Evolutionary conservation across 495 filamentous ascomycete genomes (phyloP), one percentile per base, ranked within the genome.

Genomic region (Physcia stellaris): DNA sequence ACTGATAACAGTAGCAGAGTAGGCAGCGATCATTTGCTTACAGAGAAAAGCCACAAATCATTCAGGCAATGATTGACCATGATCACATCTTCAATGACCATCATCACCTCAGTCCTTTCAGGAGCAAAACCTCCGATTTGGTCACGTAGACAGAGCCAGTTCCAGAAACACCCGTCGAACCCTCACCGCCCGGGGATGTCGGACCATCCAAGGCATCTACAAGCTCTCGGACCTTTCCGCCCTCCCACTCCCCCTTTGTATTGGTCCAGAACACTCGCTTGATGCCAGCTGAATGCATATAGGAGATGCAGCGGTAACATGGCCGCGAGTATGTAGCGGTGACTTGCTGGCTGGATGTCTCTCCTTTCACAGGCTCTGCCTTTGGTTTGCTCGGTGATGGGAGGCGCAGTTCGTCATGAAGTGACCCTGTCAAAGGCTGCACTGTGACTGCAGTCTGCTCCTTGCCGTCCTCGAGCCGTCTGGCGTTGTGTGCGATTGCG

Each of bases 241-340:
- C 59, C 46, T 70, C 65, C 67, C 65, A 70, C 22, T 51, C 45
- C 0, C 64, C 66, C 12, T 51, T 47, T 9, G 58, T 46, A 27
- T 60, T 67, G 7, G 65, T 70, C 67, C 66, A 71, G 41, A 70
- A 70, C 7, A 67, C 64, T 16, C 64, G 59, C 53, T 67, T 70
- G 56, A 72, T 66, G 15, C 67, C 68, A 1, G 60, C 68, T 5
- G 57, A 58, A 34, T 64, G 54, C 63, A 70, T 70, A 39, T 67
- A 63, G 1, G 42, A 52, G 20, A 70, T 59, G 39, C 67, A 72
- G 7, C 66, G 57, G 39, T 72, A 70, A 50, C 68, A 70, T 0
- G 66, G 68, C 7, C 58, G 51, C 12, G 67, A 70, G 9, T 40
- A 27, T 24, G 37, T 55, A 47, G 24, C 52, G 33, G 13, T 51